Evolutionary conservation across 306 rosid species (phyloP).

Genomic region (Prunus mongolica): DNA sequence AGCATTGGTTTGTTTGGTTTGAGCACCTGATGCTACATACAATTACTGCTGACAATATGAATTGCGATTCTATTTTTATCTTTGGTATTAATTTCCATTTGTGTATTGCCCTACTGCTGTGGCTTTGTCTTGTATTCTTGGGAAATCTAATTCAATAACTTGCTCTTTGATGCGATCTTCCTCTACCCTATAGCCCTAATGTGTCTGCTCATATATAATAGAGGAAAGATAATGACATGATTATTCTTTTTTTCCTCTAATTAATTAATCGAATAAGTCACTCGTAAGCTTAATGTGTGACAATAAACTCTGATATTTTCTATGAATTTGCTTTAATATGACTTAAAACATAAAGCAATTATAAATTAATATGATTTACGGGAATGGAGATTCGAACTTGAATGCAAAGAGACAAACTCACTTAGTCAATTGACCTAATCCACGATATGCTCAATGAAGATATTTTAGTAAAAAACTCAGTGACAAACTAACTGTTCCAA

Average conservation of each 20-base stretch:
- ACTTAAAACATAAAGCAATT: too few species aligned
- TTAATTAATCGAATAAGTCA: background rate
- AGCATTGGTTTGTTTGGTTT: background rate
- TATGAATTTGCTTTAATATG: too few species aligned
- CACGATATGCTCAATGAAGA: background rate
- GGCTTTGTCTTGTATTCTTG: background rate
- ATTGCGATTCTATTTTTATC: background rate
- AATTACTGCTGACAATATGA: background rate
- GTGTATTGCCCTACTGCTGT: background rate
- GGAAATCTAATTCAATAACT: background rate
- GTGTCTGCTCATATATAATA: background rate
- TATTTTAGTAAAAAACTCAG: background rate
- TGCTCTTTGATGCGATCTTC: conserved; percentile 1
- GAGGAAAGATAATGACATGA: background rate
- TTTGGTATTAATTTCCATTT: background rate
- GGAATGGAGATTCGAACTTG: too few species aligned
- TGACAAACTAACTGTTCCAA: background rate
- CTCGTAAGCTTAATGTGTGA: background rate
- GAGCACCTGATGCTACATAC: conserved; percentile 6
- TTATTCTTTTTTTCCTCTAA: background rate
- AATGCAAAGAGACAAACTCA: too few species aligned
- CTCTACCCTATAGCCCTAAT: background rate
- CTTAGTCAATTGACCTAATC: too few species aligned
- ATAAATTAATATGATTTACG: too few species aligned
- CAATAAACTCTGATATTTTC: background rate